Base-by-base conservation (phyloP, 129 eudicot species). In the Tanacetum coccineum region DNA sequence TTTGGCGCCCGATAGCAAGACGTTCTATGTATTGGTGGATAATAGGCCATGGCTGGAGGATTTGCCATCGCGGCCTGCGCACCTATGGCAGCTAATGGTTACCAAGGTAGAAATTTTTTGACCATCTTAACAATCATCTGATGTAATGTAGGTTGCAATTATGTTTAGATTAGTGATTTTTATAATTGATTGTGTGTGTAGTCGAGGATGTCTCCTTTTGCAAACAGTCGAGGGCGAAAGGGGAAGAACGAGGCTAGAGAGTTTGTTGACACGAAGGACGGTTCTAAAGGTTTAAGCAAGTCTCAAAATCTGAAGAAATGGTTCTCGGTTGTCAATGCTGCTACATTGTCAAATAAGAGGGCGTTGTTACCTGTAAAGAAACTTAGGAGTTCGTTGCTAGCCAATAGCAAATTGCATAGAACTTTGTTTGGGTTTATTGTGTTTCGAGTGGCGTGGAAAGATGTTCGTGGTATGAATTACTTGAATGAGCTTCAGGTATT, bases 201-300 rank as follows among this genome's bases (percentile, higher is more conserved):
- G 98, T 93, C 96, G 64, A 88, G 98, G 80, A 67, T 93, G 80
- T 93, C 98, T 30, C 98, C 98, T 56, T 93, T 93, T 77, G 98
- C 98, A 6, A 93, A 93, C 80, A 80, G 87, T 52, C 76, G 84
- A 59, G 82, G 88, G 70, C 45, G 59, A 19, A 69, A 69, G 65
- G 80, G 80, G 28, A 86, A 72, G 69, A 88, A 86, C 70, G 80
- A 79, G 65, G 53, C 50, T 5, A 72, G 55, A 47, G 72, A 72
- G n/a, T n/a, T n/a, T n/a, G n/a, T n/a, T n/a, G n/a, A n/a, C n/a
- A n/a, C n/a, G n/a, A n/a, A 72, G 47, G 48, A 56, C 45, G 20
- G 74, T 51, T 53, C 87, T 20, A 67, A 60, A 55, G 49, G 72
- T n/a, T 18, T 80, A 40, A 77, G 80, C 28, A 72, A 72, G 53